Base-by-base conservation (phyloP, 1,284 basidiomycete genomes). In the Sanghuangporus weigelae region DNA sequence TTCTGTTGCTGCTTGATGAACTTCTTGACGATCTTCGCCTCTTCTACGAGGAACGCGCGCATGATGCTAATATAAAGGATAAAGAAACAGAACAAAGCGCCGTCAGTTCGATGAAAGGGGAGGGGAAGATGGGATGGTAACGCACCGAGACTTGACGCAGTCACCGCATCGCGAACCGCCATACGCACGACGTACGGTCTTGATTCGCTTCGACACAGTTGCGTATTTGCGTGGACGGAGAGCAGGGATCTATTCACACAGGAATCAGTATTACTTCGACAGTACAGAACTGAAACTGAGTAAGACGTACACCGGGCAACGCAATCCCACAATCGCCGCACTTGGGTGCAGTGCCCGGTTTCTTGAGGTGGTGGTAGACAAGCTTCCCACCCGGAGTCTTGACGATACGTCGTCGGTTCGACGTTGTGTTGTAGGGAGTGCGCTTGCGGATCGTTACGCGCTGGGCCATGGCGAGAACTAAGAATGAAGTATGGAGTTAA, bases 1-100 rank as follows among this genome's bases (percentile, higher is more conserved):
- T 77, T 83, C 74, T 83, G 84, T 77, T 90, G 89, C 72, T 90
- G 90, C 86, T 98, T 98, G 84, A 98, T 94, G 70, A 99, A 96
- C 81, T 88, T 92, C 90, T 99, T 99, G 76, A 99, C 96, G 72
- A 99, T 98, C 86, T 98, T 99, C 57, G 96, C 96, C 84, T 99
- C 96, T 84, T 99, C 97, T 63, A 99, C 93, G 68, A 99, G 81
- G 89, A 99, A 99, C 68, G 97, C 96, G 67, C 97, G 93, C 73
- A 99, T 90, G 73, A 99, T 96, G 71, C 96, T 96, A n/a, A 42
- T 60, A 36, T 46, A 26, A 60, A 31, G 26, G 16, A 36, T 35
- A 4, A 54, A 11, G 11, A 38, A 19, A 54, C 38, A 35, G 46
- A 64, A 40, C 16, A 38, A 19, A 57, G 44, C 31, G 31, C 35